A percentile compares a stretch with the other conserved stretches of the same genome.
Evolutionary conservation across 192 early-diverging fungal species (phyloP).

Genomic region (Rhizophagus sp.): DNA sequence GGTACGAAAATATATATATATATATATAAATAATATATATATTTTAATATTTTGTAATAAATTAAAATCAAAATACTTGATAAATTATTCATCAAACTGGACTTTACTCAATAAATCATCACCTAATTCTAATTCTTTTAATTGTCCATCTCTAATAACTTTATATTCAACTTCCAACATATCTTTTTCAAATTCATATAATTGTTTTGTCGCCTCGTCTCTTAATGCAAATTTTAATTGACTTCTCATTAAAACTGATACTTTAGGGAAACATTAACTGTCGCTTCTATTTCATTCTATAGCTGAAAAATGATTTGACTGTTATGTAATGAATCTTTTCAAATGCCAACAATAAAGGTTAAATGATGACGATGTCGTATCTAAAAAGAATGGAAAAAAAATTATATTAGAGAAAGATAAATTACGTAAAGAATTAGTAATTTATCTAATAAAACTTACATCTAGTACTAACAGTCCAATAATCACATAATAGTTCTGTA

Average conservation of each 20-base stretch:
- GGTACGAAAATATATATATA: neutral
- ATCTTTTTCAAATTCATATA: conserved; percentile 56
- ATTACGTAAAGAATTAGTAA: too few species aligned
- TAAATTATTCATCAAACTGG: too few species aligned
- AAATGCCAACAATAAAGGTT: conserved; percentile 65
- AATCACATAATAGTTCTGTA: conserved; percentile 64
- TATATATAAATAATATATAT: too few species aligned
- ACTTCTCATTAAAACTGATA: conserved; percentile 59
- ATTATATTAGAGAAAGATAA: too few species aligned
- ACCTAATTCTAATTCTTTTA: conserved; percentile 69
- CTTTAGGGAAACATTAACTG: conserved; percentile 46
- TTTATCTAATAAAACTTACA: conserved; percentile 43
- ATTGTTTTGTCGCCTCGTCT: conserved; percentile 33
- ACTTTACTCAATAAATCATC: conserved; percentile 61
- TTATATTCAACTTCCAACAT: conserved; percentile 64
- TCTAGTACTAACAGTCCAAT: conserved; percentile 67
- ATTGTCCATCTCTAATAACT: conserved; percentile 61
- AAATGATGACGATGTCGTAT: conserved; percentile 54
- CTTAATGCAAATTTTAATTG: conserved; percentile 56
- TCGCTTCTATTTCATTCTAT: conserved; percentile 67
- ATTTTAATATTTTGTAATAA: too few species aligned
- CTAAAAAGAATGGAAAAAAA: conserved; percentile 29
- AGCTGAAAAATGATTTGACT: conserved; percentile 57
- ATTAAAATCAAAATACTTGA: too few species aligned
- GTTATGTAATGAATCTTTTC: conserved; percentile 58